phyloP scores from a whole-genome alignment of 208 protist genomes.

The Trypanosoma congolense region DNA sequence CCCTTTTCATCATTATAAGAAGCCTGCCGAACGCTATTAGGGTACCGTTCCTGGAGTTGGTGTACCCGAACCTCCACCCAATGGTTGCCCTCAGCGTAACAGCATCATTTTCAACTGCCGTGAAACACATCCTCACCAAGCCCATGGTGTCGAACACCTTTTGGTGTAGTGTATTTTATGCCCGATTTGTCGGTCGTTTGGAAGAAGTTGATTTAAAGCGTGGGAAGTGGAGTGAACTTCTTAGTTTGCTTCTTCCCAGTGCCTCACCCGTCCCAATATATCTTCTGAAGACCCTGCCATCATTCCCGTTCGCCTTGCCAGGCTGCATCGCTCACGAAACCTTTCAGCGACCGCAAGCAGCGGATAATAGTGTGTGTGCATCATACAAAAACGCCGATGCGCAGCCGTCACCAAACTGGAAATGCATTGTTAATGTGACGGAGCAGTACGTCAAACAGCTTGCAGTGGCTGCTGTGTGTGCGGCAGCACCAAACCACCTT shows the following conservation, averaged over 20 bases:
- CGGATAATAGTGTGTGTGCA: no score
- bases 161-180: conserved; percentile 76
- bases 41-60: conserved; percentile 46
- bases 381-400: no score
- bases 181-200: conserved; percentile 51
- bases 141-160: conserved; percentile 65
- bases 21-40: conserved; percentile 34
- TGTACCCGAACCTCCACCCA: conserved; percentile 75
- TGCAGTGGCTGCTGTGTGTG: conserved; percentile 14
- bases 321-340: no score
- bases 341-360: no score
- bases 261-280: conserved; percentile 70
- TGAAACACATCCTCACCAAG: conserved; percentile 34
- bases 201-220: conserved; percentile 36
- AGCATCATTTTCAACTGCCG: conserved; percentile 42
- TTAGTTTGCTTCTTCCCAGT: conserved; percentile 57
- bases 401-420: conserved; percentile 14
- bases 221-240: conserved; percentile 55
- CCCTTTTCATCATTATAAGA: conserved; percentile 39
- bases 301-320: not conserved
- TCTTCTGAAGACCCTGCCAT: conserved; percentile 33
- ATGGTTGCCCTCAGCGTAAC: conserved; percentile 59
- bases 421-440: conserved; percentile 15
- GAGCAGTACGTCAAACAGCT: conserved; percentile 22
- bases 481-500: conserved; percentile 1